Base-by-base conservation (phyloP, 2,329 filamentous ascomycete genomes). In the Colletotrichum sp. region DNA sequence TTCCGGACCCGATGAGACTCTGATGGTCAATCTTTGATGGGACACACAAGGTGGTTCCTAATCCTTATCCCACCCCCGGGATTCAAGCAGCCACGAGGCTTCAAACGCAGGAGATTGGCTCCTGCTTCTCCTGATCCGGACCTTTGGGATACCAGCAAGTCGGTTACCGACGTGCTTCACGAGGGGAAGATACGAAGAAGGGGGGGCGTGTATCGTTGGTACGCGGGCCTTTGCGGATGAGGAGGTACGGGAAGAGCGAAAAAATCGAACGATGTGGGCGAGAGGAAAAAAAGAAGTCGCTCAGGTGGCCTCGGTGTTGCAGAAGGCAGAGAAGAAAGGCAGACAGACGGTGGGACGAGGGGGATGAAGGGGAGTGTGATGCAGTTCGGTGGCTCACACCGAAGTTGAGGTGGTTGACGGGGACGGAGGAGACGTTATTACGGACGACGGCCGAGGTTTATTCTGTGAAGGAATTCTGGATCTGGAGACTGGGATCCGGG, bases 321-420 rank as follows among this genome's bases (percentile, higher is more conserved):
- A 69, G 21, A 52, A 60, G n/a, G 30, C 21, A 39, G 60, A 30
- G 34, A 62, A 52, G n/a, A 75, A 57, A 64, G 18, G 39, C 32
- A 55, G 63, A 36, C 34, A 57, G 18, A 60, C 44, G 69, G 69
- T 76, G 73, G 73, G 63, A 72, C 71, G 26, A 63, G 39, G 39
- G 39, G 39, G 18, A n/a, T 49, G 39, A 49, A 65, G 59, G 55
- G 71, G 36, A 55, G 63, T 60, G 62, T 36, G 75, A 74, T 71
- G 75, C 75, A 76, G 75, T 76, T 76, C 75, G 75, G 75, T 76
- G 71, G 73, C 71, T 71, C 60, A 59, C 75, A 75, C 75, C 75
- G 75, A 76, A 75, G 59, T 70, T 60, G 71, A 75, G 64, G 69
- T 68, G 57, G 64, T 68, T 28, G 63, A 59, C 69, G 52, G 60